Base-by-base conservation (phyloP, 768 basidiomycete genomes). In the Guyanaporus albipodus region DNA sequence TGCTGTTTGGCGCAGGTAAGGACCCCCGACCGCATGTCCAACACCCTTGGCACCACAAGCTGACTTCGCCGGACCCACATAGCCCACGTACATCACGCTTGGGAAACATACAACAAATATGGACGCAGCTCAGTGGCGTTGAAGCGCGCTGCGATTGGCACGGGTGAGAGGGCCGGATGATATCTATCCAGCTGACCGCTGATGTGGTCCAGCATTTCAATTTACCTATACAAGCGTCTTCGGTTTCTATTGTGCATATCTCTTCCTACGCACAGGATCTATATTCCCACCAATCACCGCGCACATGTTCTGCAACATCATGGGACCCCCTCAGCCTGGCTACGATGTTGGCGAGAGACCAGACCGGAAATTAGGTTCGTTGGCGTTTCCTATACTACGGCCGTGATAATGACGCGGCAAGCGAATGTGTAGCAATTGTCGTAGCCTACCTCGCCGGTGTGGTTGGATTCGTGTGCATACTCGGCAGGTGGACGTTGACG, bases 1-100 rank as follows among this genome's bases (percentile, higher is more conserved):
- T 96, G 10, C 81, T 83, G 46, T 99, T 99, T 58, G 96, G 93
- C 17, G 67, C 89, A 23, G 92, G 92, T 91, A 50, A 35, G 84
- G 67, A 7, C 40, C 27, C 24, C 40, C 17, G 26, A 43, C 33
- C 14, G 26, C 21, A 32, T 19, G 19, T 10, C 21, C 19, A 33
- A 26, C 21, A 22, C 19, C 9, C 12, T 19, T 33, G 37, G 31
- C 43, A 46, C 22, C 51, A 51, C 11, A 37, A 44, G 15, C 33
- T 54, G 31, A 49, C 46, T 38, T 44, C 28, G 32, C 40, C 37
- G 37, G 31, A 37, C 41, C n/a, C n/a, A 24, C 39, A 22, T 54
- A 92, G 95, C 96, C 2, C 96, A 99, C 61, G 68, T 83, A 1
- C 96, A 99, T 58, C 96, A 98, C 57, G 91, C 85, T 12, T 89